phyloP scores from a whole-genome alignment of 495 filamentous ascomycete genomes.

The Penicillium cataractarum region DNA sequence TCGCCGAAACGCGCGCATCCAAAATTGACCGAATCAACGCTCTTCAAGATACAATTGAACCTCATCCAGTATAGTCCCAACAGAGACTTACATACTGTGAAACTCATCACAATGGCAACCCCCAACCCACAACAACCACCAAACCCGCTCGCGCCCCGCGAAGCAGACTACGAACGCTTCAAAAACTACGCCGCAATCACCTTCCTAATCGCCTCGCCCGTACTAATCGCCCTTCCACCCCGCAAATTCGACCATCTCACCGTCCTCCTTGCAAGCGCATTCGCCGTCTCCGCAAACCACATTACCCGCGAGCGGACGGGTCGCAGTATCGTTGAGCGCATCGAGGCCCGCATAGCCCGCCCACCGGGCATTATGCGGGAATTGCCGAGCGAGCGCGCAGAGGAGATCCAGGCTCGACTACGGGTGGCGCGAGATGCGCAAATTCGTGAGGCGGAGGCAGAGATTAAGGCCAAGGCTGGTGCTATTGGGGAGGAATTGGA shows the following conservation, averaged over 20 bases:
- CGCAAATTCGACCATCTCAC: constrained; percentile 71
- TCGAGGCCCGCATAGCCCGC: constrained; percentile 36
- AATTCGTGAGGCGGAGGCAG: constrained; percentile 35
- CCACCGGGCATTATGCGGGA: constrained; percentile 24
- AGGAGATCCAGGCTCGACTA: constrained; percentile 51
- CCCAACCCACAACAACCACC: constrained; percentile 12
- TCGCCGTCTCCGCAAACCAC: constrained; percentile 66
- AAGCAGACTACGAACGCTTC: constrained; percentile 54
- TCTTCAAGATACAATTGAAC: neutral
- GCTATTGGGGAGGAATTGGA: constrained; percentile 40
- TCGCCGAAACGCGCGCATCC: neutral
- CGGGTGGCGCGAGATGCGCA: constrained; percentile 41
- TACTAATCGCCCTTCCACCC: constrained; percentile 75
- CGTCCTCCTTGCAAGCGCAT: constrained; percentile 61
- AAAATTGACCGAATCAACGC: neutral
- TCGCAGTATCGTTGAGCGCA: constrained; percentile 49
- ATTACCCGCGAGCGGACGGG: constrained; percentile 60
- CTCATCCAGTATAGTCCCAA: constrained; percentile 2
- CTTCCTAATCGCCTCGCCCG: constrained; percentile 68
- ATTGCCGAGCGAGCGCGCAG: constrained; percentile 59
- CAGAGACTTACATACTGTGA: neutral
- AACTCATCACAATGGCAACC: constrained; percentile 19
- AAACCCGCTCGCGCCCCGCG: constrained; percentile 20
- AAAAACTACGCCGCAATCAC: constrained; percentile 62
- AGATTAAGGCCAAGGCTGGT: constrained; percentile 12